Base-by-base conservation (phyloP, 768 basidiomycete genomes). In the Tricholoma saponaceum region DNA sequence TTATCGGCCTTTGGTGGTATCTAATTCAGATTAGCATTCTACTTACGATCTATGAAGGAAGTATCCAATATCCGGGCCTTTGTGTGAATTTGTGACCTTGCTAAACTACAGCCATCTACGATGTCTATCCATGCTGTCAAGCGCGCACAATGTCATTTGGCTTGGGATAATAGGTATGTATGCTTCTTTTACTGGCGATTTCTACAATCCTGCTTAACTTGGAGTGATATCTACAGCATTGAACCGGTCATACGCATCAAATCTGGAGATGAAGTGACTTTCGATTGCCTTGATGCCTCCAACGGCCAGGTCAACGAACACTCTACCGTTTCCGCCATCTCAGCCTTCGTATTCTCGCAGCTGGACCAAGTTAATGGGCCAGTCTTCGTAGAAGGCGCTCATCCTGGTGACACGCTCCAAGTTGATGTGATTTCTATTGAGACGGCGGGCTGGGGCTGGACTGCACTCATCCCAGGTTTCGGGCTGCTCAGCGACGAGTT, bases 211-310 rank as follows among this genome's bases (percentile, higher is more conserved):
- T 26, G 32, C 33, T 52, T 7, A 32, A 3, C n/a, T 18, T 26
- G 20, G n/a, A n/a, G n/a, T n/a, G n/a, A n/a, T n/a, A n/a, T n/a
- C n/a, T 43, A 35, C 43, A 85, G 83, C 59, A 82, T 86, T 41
- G 72, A 76, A 13, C 84, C 84, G 0, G 75, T 75, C 16, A 60
- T 83, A 28, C 76, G 65, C 13, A 65, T 86, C 50, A 58, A 75
- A 44, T 85, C 84, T 1, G 84, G 84, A 14, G 79, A 81, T 3
- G 78, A 74, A 4, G 72, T 86, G 58, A 73, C 74, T 23, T 83
- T 85, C 62, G 81, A 83, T 63, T 86, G 84, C 59, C 74, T 84
- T n/a, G 83, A 86, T 64, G 83, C 78, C 2, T 84, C 83, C 23
- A 85, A 84, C 60, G 83, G 82, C 1, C 83, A 86, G 67, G 73